Evolutionary conservation across 2,329 filamentous ascomycete genomes (phyloP), one percentile per base, ranked within the genome.

Genomic region (Cercospora sojina): DNA sequence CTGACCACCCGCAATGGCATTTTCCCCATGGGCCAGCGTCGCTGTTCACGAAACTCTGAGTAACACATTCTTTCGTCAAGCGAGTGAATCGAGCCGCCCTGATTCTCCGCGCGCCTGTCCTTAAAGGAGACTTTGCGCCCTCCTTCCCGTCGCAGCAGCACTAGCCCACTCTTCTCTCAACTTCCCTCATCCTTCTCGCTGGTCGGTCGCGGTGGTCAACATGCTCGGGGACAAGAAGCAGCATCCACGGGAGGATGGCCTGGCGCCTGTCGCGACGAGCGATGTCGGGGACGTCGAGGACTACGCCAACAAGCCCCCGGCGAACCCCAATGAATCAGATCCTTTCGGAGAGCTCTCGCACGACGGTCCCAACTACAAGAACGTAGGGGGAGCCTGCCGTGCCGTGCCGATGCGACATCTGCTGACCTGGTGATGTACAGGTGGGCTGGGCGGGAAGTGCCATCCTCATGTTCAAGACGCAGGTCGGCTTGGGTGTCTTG

Each of bases 401-500:
- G 38, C 20, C 10, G 9, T 9, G 38, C 41, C 3, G 18, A 29
- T 18, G 9, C 10, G 16, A 3, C 16, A 31, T 32, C 38, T 27
- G 29, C 23, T 60, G 25, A 59, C 59, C 16, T 29, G 57, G n/a
- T 6, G 57, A 12, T 6, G 9, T 35, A 12, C 41, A 67, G 66
- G 67, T 69, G 38, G 79, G 80, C 49, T 83, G 79, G 80, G 62
- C 80, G 1, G 81, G 79, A 20, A 80, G 81, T 12, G 72, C 75
- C 0, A 79, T 76, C 16, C 73, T 82, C 16, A 82, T 82, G 79
- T 78, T 81, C 72, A 83, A 83, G 70, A 80, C 77, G 1, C 79
- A 81, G 62, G 78, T 83, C n/a, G 81, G 81, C 5, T 76, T 83
- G 0, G 77, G 77, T 66, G 81, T 84, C n/a, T 77, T 84, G 18